Evolutionary conservation across 106 monocot species (phyloP).

Genomic region (Platanthera guangdongensis): DNA sequence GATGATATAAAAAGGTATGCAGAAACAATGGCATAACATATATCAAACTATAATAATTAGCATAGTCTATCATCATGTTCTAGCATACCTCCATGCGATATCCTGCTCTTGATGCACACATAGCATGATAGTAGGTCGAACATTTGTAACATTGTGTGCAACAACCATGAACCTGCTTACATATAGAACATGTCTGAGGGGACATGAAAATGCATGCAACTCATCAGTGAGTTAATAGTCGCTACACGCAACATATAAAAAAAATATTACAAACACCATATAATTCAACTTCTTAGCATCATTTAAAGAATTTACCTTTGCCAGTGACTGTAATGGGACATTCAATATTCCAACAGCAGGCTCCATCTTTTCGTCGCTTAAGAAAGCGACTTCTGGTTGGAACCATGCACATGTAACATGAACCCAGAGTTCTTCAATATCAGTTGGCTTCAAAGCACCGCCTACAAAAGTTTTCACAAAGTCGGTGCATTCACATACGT

Average conservation of each 20-base stretch:
- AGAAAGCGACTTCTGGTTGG: constrained; percentile 83
- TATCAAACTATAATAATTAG: not conserved
- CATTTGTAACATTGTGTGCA: constrained; percentile 87
- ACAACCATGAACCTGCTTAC: constrained; percentile 89
- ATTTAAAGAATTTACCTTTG: constrained; percentile 47
- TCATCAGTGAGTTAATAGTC: not conserved
- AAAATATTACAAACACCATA: not conserved
- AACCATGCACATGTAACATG: constrained; percentile 99
- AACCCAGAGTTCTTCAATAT: constrained; percentile 71
- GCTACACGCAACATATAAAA: not conserved
- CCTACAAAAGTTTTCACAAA: constrained; percentile 22
- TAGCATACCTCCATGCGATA: constrained; percentile 87
- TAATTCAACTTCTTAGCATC: not conserved
- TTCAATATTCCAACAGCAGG: constrained; percentile 83
- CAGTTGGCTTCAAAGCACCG: constrained; percentile 90
- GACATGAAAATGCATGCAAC: constrained; percentile 9
- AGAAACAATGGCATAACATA: not conserved
- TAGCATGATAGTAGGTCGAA: constrained; percentile 81
- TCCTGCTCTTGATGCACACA: constrained; percentile 98
- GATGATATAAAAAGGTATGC: too few relatives aligned
- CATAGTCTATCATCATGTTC: not conserved
- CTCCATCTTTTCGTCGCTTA: constrained; percentile 78
- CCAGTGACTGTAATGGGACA: constrained; percentile 60
- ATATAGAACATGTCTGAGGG: constrained; percentile 67
- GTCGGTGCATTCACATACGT: not conserved